A percentile compares a stretch with the other conserved stretches of the same genome.
Conservation (phyloP, 768 basidiomycete genomes). For the Auriscalpium orientale region DNA sequence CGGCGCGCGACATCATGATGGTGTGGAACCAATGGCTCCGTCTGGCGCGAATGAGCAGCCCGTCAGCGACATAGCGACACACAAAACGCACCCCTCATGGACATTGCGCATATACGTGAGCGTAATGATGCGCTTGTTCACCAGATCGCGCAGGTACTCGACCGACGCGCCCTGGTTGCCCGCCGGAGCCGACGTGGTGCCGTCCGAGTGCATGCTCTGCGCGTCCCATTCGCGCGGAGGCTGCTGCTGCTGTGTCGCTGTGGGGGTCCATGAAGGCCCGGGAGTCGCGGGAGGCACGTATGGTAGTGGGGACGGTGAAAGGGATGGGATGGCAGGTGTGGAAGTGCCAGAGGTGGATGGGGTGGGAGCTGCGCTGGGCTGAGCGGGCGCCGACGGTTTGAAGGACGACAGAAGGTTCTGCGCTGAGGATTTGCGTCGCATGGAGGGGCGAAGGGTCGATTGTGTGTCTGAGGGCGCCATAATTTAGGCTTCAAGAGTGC, state of each 20-base stretch:
- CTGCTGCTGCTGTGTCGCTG: slow-evolving; percentile 24
- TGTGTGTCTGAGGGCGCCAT: slow-evolving; percentile 22
- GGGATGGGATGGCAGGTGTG: slow-evolving; percentile 25
- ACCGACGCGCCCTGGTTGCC: slow-evolving; percentile 52
- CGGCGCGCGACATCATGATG: slow-evolving; percentile 64
- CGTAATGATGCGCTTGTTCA: slow-evolving; percentile 80
- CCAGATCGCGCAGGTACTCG: slow-evolving; percentile 71
- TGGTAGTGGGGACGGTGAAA: slow-evolving; percentile 19
- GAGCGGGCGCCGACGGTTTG: slow-evolving; percentile 29
- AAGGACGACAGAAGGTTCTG: slow-evolving; percentile 78
- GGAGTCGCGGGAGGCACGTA: background rate
- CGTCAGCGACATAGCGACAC: background rate
- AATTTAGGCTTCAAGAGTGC: background rate
- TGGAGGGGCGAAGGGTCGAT: slow-evolving; percentile 38
- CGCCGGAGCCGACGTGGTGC: slow-evolving; percentile 8
- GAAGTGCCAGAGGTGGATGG: slow-evolving; percentile 14
- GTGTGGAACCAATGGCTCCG: slow-evolving; percentile 87
- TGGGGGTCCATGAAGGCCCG: background rate
- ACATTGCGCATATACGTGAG: slow-evolving; percentile 80
- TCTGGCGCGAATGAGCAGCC: slow-evolving; percentile 28
- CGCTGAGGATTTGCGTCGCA: slow-evolving; percentile 82
- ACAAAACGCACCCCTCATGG: slow-evolving; percentile 67
- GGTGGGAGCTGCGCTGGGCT: slow-evolving; percentile 12
- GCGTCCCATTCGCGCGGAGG: slow-evolving; percentile 60
- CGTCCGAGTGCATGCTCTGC: slow-evolving; percentile 53